Evolutionary conservation across 2,329 filamentous ascomycete genomes (phyloP).

Genomic region (Dryadomyces sulphureus): DNA sequence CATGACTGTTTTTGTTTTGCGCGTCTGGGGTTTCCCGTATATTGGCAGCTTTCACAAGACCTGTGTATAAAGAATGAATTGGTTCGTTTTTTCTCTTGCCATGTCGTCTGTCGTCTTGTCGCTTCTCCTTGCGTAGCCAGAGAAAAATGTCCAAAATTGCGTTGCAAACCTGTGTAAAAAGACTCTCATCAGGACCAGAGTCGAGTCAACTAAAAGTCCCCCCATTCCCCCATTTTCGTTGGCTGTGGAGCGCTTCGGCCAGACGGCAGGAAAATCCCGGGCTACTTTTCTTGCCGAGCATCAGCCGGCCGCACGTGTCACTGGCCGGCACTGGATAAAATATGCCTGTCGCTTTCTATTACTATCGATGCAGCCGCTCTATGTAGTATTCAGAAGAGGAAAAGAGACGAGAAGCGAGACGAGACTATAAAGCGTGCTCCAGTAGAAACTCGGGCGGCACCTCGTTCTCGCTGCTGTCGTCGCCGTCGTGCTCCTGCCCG

Average conservation of each 20-base stretch:
- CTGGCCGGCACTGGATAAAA: too few species aligned
- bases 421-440: slow-evolving; percentile 18
- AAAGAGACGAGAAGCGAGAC: background rate
- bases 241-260: background rate
- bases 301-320: slow-evolving; percentile 5
- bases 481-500: slow-evolving; percentile 16
- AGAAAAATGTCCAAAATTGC: too few species aligned
- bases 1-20: background rate
- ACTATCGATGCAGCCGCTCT: too few species aligned
- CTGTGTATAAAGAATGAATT: background rate
- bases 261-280: slow-evolving; percentile 4
- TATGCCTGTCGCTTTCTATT: too few species aligned
- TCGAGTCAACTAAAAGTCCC: background rate
- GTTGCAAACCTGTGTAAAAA: too few species aligned
- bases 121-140: background rate
- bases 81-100: background rate
- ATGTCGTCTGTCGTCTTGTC: background rate
- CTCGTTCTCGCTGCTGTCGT: slow-evolving; percentile 28
- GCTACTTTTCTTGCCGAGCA: slow-evolving; percentile 7
- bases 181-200: background rate
- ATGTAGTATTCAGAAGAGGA: background rate
- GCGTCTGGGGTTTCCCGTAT: background rate
- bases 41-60: background rate
- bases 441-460: slow-evolving; percentile 37
- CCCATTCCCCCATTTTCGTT: too few species aligned